A percentile compares a stretch with the other conserved stretches of the same genome.
Evolutionary conservation across 2,329 filamentous ascomycete species (phyloP).

Genomic region (Setomelanomma holmii): DNA sequence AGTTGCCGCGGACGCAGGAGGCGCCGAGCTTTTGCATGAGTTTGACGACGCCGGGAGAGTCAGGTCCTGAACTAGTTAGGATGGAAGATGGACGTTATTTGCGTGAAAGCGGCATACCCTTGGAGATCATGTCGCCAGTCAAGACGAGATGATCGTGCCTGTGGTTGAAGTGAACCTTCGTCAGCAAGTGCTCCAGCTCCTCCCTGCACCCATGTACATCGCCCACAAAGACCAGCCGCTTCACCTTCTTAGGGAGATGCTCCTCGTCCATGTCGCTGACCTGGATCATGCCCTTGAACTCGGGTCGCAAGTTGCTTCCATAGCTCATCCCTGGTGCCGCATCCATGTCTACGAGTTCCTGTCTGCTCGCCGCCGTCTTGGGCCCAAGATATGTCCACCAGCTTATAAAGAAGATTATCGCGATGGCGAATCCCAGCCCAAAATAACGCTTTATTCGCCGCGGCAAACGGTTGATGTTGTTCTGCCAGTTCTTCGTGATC

Average conservation of each 20-base stretch:
- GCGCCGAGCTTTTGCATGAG: conserved; percentile 76
- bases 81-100: not conserved
- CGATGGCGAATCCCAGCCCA: conserved; percentile 37
- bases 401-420: conserved; percentile 37
- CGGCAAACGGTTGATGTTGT: conserved; percentile 40
- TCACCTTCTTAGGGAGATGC: conserved; percentile 55
- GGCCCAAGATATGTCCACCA: conserved; percentile 51
- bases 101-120: conserved; percentile 55
- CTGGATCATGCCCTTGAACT: conserved; percentile 59
- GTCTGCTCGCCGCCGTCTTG: conserved; percentile 40
- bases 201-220: conserved; percentile 90
- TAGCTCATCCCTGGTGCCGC: conserved; percentile 42
- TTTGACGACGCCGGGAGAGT: conserved; percentile 79
- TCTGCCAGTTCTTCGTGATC: conserved; percentile 41
- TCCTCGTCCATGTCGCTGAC: conserved; percentile 57
- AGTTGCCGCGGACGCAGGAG: conserved; percentile 86
- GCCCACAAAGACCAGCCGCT: conserved; percentile 79
- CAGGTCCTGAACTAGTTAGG: conserved; percentile 61
- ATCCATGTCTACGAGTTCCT: conserved; percentile 46
- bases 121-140: conserved; percentile 65
- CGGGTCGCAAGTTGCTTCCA: conserved; percentile 56
- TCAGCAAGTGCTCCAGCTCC: conserved; percentile 67
- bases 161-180: conserved; percentile 68
- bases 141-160: conserved; percentile 58
- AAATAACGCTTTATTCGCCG: conserved; percentile 47